These are phyloP conservation scores for Parietichytrium sp. DNA, from an alignment of 108 stramenopile genomes.

Conservation along the genomic window DNA sequence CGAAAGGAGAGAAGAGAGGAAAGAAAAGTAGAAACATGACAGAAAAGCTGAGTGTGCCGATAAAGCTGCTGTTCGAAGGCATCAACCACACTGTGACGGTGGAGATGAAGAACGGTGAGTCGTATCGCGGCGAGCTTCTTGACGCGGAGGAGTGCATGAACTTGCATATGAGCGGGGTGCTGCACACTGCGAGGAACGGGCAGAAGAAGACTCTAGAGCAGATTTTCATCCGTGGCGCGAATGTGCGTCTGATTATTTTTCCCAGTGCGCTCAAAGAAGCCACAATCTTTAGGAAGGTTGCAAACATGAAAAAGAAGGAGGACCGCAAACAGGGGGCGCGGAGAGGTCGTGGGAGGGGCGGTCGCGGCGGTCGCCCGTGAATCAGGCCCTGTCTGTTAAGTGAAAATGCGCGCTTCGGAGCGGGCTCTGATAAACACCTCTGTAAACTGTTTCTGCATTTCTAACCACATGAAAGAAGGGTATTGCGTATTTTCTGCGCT, in stretches of 20 bases:
- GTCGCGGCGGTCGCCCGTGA: too few relatives aligned
- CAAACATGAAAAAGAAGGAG: constrained; percentile 59
- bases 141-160: constrained; percentile 69
- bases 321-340: constrained; percentile 40
- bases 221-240: constrained; percentile 63
- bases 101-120: constrained; percentile 67
- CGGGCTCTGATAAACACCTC: too few relatives aligned
- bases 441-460: too few relatives aligned
- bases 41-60: constrained; percentile 55
- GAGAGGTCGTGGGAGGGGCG: too few relatives aligned
- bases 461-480: too few relatives aligned
- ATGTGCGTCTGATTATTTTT: constrained; percentile 61
- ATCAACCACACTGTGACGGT: constrained; percentile 66
- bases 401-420: too few relatives aligned
- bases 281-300: constrained; percentile 64
- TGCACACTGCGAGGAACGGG: constrained; percentile 41
- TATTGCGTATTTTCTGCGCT: too few relatives aligned
- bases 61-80: constrained; percentile 64
- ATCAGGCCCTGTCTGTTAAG: too few relatives aligned
- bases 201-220: constrained; percentile 40
- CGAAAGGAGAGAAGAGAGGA: too few relatives aligned
- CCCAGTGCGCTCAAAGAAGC: constrained; percentile 64
- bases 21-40: too few relatives aligned
- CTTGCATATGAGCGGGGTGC: constrained; percentile 54
- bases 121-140: constrained; percentile 59